phyloP scores from a whole-genome alignment of 345 rosid genomes.

The Camelina neglecta region DNA sequence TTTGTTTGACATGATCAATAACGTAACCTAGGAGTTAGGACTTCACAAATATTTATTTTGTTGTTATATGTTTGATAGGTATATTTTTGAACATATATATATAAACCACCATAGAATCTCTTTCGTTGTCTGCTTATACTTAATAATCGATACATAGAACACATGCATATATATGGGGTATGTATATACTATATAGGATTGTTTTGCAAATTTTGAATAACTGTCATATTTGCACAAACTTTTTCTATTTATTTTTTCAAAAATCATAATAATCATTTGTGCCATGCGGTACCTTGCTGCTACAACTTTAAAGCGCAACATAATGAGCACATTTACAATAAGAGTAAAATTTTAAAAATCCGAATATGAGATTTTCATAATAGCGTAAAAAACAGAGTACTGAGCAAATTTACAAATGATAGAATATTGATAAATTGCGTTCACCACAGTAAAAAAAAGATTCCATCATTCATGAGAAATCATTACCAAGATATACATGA shows the following conservation, averaged over 20 bases:
- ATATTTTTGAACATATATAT: neutral
- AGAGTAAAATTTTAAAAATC: neutral
- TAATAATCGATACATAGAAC: neutral
- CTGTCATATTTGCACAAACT: neutral
- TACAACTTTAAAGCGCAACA: slow-evolving; percentile 28
- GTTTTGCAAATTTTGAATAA: neutral
- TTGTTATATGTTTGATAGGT: neutral
- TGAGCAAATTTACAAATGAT: neutral
- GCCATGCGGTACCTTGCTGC: slow-evolving; percentile 19
- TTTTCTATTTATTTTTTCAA: neutral
- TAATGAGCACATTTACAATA: slow-evolving; percentile 22
- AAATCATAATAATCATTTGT: slow-evolving; percentile 20
- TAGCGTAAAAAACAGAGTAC: slow-evolving; percentile 6
- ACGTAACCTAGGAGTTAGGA: no score
- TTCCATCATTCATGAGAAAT: slow-evolving; percentile 32
- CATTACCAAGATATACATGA: slow-evolving; percentile 6
- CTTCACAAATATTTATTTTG: neutral
- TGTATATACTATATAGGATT: neutral
- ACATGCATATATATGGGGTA: neutral
- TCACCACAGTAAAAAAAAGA: slow-evolving; percentile 21
- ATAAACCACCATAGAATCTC: neutral
- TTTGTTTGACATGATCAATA: no score
- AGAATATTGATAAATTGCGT: slow-evolving; percentile 13
- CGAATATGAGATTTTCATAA: neutral
- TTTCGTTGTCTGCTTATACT: neutral